Conservation (phyloP, 139 green algal species). For the Parachlorella kessleri region DNA sequence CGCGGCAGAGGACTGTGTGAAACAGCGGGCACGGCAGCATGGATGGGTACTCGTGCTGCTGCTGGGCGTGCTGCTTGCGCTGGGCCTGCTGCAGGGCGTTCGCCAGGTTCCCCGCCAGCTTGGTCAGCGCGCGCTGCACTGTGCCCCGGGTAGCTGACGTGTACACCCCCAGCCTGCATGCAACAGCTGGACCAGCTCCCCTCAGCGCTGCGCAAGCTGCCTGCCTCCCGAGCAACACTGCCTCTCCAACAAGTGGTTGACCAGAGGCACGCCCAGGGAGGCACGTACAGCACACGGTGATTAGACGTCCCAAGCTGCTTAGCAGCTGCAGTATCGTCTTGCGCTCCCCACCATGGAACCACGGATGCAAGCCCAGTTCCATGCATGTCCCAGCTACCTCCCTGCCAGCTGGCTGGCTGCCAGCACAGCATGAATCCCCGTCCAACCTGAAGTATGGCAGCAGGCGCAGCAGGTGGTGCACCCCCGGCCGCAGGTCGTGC, state of each 20-base stretch:
- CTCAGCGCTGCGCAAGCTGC: too few relatives aligned
- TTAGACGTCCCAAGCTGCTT: too few relatives aligned
- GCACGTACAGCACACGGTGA: too few relatives aligned
- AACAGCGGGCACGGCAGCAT: neutral
- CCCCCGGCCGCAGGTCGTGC: constrained; percentile 36
- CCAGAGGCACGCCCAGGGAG: too few relatives aligned
- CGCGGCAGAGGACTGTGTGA: constrained; percentile 10
- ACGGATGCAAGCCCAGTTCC: too few relatives aligned
- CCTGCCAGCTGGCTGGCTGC: neutral
- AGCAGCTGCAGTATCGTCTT: too few relatives aligned
- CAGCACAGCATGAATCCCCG: neutral
- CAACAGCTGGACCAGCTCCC: too few relatives aligned
- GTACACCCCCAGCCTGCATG: constrained; percentile 36
- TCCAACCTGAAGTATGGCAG: constrained; percentile 28
- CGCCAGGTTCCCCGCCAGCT: constrained; percentile 22
- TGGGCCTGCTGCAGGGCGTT: neutral
- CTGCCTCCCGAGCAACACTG: too few relatives aligned
- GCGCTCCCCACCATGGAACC: too few relatives aligned
- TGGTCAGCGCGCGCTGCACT: constrained; percentile 21
- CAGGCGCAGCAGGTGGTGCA: constrained; percentile 38
- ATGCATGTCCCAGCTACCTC: too few relatives aligned
- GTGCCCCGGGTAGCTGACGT: constrained; percentile 35
- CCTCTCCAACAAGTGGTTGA: too few relatives aligned
- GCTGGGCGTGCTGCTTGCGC: neutral
- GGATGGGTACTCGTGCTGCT: neutral